phyloP scores from a whole-genome alignment of 495 filamentous ascomycete species.

The Podospora sp. region DNA sequence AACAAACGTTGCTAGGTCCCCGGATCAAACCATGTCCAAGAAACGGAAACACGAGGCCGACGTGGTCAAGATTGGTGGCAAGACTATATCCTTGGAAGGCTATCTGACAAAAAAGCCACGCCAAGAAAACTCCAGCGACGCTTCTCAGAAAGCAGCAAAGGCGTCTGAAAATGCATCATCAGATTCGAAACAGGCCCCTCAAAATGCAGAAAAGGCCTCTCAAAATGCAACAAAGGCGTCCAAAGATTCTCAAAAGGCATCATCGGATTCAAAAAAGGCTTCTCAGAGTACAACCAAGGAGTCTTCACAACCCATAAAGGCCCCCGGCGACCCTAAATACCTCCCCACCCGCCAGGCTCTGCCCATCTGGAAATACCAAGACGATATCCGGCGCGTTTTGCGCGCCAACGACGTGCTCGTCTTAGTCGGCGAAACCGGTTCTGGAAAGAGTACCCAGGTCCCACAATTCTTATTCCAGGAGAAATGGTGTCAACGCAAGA shows the following conservation, averaged over 20 bases:
- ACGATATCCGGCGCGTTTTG: slow-evolving; percentile 68
- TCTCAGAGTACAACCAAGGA: background rate
- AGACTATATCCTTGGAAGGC: slow-evolving; percentile 43
- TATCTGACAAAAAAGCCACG: slow-evolving; percentile 42
- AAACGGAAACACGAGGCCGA: slow-evolving; percentile 29
- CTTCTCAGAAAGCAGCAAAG: slow-evolving; percentile 19
- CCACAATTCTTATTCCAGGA: slow-evolving; percentile 86
- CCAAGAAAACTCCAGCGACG: background rate
- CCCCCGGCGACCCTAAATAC: slow-evolving; percentile 35
- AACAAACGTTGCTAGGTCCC: background rate
- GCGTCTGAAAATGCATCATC: background rate
- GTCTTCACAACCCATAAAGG: background rate
- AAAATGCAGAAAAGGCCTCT: background rate
- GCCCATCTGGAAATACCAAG: slow-evolving; percentile 76
- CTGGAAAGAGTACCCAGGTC: slow-evolving; percentile 95
- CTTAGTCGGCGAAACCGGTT: slow-evolving; percentile 91
- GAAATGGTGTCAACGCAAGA: slow-evolving; percentile 70
- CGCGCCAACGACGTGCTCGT: slow-evolving; percentile 75
- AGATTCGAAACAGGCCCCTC: background rate
- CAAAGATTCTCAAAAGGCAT: background rate
- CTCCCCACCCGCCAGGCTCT: slow-evolving; percentile 58
- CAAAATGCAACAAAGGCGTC: background rate
- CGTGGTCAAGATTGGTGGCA: slow-evolving; percentile 43
- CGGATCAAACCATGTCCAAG: slow-evolving; percentile 25
- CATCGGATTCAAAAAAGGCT: background rate